These are phyloP conservation scores for Citrus glauca DNA, from an alignment of 345 rosid genomes.

Conservation along the genomic window DNA sequence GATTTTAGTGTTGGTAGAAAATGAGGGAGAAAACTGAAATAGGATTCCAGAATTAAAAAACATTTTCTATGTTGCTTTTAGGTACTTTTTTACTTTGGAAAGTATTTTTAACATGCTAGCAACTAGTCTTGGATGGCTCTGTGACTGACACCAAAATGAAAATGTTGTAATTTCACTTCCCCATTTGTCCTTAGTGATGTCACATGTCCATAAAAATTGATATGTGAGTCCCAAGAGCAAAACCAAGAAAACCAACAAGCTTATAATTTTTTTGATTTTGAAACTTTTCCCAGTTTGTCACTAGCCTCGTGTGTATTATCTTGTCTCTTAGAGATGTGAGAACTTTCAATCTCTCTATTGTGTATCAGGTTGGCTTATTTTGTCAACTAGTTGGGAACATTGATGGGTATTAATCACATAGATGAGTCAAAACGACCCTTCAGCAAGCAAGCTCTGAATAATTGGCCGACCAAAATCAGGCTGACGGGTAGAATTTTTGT, in stretches of 20 bases:
- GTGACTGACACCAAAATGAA: neutral
- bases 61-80: slow-evolving; percentile 4
- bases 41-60: slow-evolving; percentile 15
- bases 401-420: neutral
- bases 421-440: neutral
- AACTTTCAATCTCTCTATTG: neutral
- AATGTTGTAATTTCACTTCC: slow-evolving; percentile 19
- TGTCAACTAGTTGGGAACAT: neutral
- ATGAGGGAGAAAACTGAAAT: slow-evolving; percentile 5
- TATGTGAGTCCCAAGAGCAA: slow-evolving; percentile 11
- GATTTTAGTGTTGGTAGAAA: neutral
- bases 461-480: neutral
- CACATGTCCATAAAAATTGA: slow-evolving; percentile 30
- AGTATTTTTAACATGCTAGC: slow-evolving; percentile 12
- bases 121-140: slow-evolving; percentile 9
- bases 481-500: neutral
- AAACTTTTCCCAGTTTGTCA: slow-evolving; percentile 20
- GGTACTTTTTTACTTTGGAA: neutral
- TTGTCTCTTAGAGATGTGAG: slow-evolving; percentile 17
- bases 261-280: neutral
- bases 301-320: slow-evolving; percentile 10
- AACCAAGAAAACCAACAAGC: neutral
- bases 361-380: neutral
- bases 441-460: slow-evolving; percentile 12
- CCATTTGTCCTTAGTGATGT: slow-evolving; percentile 28